Base-by-base conservation (phyloP, 805 yeast species). In the Zygosaccharomyces gambellarensis region DNA sequence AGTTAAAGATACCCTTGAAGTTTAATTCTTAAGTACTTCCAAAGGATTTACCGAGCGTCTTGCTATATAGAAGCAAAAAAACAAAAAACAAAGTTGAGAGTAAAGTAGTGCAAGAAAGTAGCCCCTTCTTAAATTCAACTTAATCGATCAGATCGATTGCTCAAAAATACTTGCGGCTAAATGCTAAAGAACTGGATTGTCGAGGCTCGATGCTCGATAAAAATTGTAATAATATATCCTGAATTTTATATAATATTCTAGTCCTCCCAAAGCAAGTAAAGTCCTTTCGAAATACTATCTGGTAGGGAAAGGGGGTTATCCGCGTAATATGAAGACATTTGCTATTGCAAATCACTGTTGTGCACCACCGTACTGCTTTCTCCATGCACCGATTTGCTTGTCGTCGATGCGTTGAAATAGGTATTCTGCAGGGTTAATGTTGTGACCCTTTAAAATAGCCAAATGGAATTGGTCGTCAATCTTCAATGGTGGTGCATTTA, bases 341-440 rank as follows among this genome's bases (percentile, higher is more conserved):
- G 9, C 28, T 6, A 25, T 8, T 8, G 1, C 28, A 2, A 6
- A 5, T 25, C 22, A 34, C 38, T 34, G 38, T 34, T 85, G 84
- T 58, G 81, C 75, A 41, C 97, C 98, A 52, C 97, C 96, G 64
- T 85, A 94, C 68, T 79, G 78, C 47, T 73, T 70, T 74, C 95
- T 85, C 95, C 97, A 89, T 62, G 81, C 85, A 8, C 81, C 94
- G 54, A 90, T 77, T 75, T 86, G 85, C 72, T 82, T 82, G 63
- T 87, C 95, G 57, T 92, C 98, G 59, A 94, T 94, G 73, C 97
- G 83, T 64, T 77, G 79, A 78, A 94, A 94, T 72, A 94, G 76
- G 71, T 94, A 90, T 72, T 88, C 87, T 14, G 98, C 92, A 66
- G 87, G 83, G 54, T 89, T 92, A 55, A 94, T 85, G 70, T 85